Conservation (phyloP, 345 rosid genomes). For the Cardiospermum halicacabum region DNA sequence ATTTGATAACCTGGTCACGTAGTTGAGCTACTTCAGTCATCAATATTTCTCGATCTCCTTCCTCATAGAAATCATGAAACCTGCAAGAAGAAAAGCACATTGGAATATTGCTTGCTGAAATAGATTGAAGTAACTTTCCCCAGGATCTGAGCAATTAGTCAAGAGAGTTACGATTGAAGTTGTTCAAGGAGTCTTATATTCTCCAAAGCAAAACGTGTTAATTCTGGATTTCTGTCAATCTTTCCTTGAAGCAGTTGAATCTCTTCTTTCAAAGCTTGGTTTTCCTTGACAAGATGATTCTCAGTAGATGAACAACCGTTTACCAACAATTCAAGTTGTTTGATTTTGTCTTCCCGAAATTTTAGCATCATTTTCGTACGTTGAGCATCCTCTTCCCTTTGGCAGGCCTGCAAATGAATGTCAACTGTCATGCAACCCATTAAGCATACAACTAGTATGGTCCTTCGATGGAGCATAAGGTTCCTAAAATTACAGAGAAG, state of each 20-base stretch:
- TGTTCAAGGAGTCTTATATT: slow-evolving; percentile 62
- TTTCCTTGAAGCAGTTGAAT: slow-evolving; percentile 55
- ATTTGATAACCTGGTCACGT: slow-evolving; percentile 64
- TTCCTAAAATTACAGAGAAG: neutral
- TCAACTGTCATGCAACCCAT: slow-evolving; percentile 21
- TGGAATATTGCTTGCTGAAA: slow-evolving; percentile 10
- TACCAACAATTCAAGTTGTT: slow-evolving; percentile 47
- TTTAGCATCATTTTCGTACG: slow-evolving; percentile 43
- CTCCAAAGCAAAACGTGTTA: slow-evolving; percentile 55
- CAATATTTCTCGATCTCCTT: slow-evolving; percentile 63
- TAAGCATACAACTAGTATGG: neutral
- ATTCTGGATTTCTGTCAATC: slow-evolving; percentile 53
- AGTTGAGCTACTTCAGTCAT: slow-evolving; percentile 62
- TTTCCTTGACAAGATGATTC: slow-evolving; percentile 56
- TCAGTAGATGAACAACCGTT: slow-evolving; percentile 46
- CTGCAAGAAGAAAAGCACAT: slow-evolving; percentile 35
- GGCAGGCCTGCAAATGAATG: slow-evolving; percentile 46
- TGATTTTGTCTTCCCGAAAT: slow-evolving; percentile 59
- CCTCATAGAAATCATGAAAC: slow-evolving; percentile 58
- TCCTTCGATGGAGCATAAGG: slow-evolving; percentile 2
- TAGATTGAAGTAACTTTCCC: slow-evolving; percentile 7
- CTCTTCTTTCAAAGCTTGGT: slow-evolving; percentile 55
- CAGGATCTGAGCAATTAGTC: slow-evolving; percentile 17
- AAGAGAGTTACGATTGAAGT: slow-evolving; percentile 53
- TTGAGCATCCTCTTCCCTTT: slow-evolving; percentile 62